Base-by-base conservation (phyloP, 2,329 filamentous ascomycete genomes). In the Cytospora paraplurivora region DNA sequence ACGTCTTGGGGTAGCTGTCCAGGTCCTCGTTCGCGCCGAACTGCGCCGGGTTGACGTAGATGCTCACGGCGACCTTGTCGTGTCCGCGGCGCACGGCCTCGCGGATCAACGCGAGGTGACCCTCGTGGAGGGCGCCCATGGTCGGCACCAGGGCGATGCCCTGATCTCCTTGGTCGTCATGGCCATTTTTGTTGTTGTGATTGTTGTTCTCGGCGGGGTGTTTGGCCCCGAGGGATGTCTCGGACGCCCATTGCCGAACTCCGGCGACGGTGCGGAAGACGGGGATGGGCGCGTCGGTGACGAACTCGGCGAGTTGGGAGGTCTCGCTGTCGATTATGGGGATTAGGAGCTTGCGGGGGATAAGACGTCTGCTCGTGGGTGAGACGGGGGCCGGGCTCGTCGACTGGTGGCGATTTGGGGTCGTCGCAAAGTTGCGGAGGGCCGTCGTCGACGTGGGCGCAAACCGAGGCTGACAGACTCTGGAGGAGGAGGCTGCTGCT, bases 21-120 rank as follows among this genome's bases (percentile, higher is more conserved):
- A 99, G 82, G 73, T 99, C 95, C 76, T 99, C 95, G 62, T 88
- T 85, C 27, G 92, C 80, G 37, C 94, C 94, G 74, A 99, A 99
- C 76, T 99, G 95, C 1, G 95, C 95, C 4, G 95, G 95, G 76
- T 99, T 99, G 72, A 99, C 91, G 76, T 94, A 99, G 69, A 98
- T 89, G 73, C 90, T 93, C 62, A 99, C 91, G 66, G 97, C 88
- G 62, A 98, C 91, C 70, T 93, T 85, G 68, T 91, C 89, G 77
- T 93, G 95, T 71, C 96, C 92, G 55, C 82, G 81, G n/a, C 34
- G 32, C 1, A 93, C 93, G 3, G 95, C 95, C 69, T 88, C 85
- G 64, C 92, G 90, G 71, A 97, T 90, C 27, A 99, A 84, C 4
- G 91, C 90, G 58, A 97, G 78, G 77, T 99, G 95, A 49, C 95